Conservation (phyloP, 768 basidiomycete species). For the Trametes meyenii region DNA sequence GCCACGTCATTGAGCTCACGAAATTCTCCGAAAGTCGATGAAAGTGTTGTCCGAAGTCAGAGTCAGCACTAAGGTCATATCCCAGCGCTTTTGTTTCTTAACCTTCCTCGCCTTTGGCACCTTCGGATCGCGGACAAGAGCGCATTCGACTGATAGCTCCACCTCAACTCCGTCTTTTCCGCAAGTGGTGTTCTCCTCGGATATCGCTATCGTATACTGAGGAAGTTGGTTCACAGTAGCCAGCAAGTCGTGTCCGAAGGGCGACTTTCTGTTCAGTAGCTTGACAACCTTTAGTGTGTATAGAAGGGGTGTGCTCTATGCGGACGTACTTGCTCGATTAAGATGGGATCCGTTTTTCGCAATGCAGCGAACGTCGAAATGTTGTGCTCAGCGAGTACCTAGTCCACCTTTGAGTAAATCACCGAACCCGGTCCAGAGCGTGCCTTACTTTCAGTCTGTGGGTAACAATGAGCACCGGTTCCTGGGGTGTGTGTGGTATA, state of each 20-base stretch:
- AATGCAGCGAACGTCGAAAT: conserved; percentile 64
- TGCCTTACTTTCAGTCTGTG: conserved; percentile 31
- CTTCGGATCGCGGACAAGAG: conserved; percentile 41
- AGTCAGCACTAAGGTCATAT: conserved; percentile 74
- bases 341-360: conserved; percentile 55
- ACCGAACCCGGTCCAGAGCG: background rate
- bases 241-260: conserved; percentile 75
- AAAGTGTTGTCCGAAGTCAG: conserved; percentile 74
- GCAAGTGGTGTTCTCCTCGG: conserved; percentile 45
- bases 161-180: conserved; percentile 57
- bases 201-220: conserved; percentile 56
- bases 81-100: conserved; percentile 51
- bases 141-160: conserved; percentile 60
- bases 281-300: background rate
- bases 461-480: background rate
- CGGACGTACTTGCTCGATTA: conserved; percentile 62
- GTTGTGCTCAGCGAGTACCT: conserved; percentile 78
- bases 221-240: conserved; percentile 66
- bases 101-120: conserved; percentile 35
- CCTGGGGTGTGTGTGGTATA: background rate
- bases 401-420: background rate
- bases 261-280: conserved; percentile 77
- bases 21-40: conserved; percentile 79
- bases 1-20: conserved; percentile 45
- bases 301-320: background rate